Evolutionary conservation across 2,329 filamentous ascomycete genomes (phyloP), one percentile per base, ranked within the genome.

Genomic region (Aspergillus carbonarius): DNA sequence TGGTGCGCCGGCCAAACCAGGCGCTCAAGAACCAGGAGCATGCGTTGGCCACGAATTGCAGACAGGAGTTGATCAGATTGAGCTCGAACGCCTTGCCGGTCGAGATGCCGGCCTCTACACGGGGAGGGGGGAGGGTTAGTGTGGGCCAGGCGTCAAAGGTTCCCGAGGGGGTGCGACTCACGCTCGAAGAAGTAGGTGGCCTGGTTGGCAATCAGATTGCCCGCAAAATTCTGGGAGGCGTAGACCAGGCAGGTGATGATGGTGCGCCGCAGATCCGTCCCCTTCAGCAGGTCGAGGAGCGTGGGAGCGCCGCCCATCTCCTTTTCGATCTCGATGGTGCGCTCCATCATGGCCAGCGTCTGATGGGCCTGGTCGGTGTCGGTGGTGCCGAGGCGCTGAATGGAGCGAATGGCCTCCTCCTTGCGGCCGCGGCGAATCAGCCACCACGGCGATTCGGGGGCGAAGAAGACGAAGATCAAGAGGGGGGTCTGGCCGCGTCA

Each of bases 161-260:
- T n/a, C n/a, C n/a, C n/a, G n/a, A 3, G n/a, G 4, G 3, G 20
- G n/a, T n/a, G n/a, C 5, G 10, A 64, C 64, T 69, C 55, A 70
- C 69, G 65, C 60, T 76, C 69, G 66, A 87, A 88, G 72, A 87
- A 87, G 68, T 81, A 87, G 34, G 83, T 81, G 18, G 85, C 83
- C 68, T 87, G 85, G 64, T 86, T 86, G 66, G 85, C 84, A 59
- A 87, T 85, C 48, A 86, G 75, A 64, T 86, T 87, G 61, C 85
- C 85, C 4, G 83, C 82, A n/a, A 87, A 74, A 64, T 86, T 74
- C 61, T 74, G 72, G 15, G 70, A 68, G 0, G 69, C 67, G 23
- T 73, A 73, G 4, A 73, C 62, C 57, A 70, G 58, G 51, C 72
- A 74, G 27, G 68, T 69, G 52, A 73, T 73, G 17, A 66, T 65